Percentiles rank a stretch among this genome's conserved stretches.
These are phyloP conservation scores for Pseudonitzschia delicatissima DNA, from an alignment of 108 stramenopile species.

Conservation along the genomic window DNA sequence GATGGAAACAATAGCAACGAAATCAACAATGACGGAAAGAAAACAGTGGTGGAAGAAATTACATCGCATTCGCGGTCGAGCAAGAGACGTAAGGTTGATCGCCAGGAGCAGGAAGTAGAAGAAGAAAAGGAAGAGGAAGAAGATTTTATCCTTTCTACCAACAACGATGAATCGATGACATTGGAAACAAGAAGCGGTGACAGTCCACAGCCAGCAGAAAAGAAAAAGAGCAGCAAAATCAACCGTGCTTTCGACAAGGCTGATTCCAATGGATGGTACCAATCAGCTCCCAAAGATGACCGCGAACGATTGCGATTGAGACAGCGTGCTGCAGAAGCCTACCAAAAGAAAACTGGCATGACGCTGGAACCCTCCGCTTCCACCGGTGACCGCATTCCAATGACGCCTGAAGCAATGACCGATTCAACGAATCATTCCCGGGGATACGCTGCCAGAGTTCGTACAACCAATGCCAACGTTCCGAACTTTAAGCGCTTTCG, in stretches of 20 bases:
- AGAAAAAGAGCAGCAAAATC: neutral
- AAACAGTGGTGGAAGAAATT: too few relatives aligned
- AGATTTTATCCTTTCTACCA: too few relatives aligned
- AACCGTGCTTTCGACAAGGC: conserved; percentile 4
- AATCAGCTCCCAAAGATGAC: conserved; percentile 29
- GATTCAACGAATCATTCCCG: neutral
- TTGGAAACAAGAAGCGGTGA: too few relatives aligned
- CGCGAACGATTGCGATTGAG: conserved; percentile 11
- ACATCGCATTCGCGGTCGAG: too few relatives aligned
- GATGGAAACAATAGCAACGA: too few relatives aligned
- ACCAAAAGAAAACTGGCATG: conserved; percentile 1
- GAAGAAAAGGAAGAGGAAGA: too few relatives aligned
- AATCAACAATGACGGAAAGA: too few relatives aligned
- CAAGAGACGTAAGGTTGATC: too few relatives aligned
- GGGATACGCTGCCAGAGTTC: neutral
- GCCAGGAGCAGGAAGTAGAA: too few relatives aligned
- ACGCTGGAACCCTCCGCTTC: conserved; percentile 12
- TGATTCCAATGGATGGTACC: conserved; percentile 25
- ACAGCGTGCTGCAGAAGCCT: conserved; percentile 14
- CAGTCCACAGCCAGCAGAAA: neutral
- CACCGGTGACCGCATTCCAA: neutral
- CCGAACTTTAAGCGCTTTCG: conserved; percentile 27
- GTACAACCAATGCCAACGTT: neutral
- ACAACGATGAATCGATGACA: too few relatives aligned
- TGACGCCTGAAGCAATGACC: neutral